Base-by-base conservation (phyloP, 1,284 basidiomycete species). In the Volvariella volvacea region DNA sequence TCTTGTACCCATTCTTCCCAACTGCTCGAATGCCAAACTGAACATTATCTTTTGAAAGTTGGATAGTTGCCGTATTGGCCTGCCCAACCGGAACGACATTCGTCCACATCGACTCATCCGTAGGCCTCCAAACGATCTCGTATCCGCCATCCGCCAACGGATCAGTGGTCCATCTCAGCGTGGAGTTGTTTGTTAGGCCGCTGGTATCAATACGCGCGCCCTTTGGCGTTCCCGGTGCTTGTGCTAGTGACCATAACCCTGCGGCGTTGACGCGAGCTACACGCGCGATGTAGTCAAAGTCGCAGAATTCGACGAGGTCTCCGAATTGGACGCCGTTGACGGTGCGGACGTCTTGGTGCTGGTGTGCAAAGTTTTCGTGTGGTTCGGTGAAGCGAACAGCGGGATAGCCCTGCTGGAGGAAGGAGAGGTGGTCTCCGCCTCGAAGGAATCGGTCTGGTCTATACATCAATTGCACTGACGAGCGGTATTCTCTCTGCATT, bases 341-440 rank as follows among this genome's bases (percentile, higher is more conserved):
- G 32, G 76, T 66, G 21, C 74, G 69, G 37, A 73, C 65, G 53
- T 78, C 65, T 56, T 78, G 74, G 53, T 77, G 73, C 55, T 78
- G 74, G 52, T 76, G 74, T 30, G 69, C 71, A 52, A 74, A 76
- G 52, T 76, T 67, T 56, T 78, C 74, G 55, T 72, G 61, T 9
- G 74, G 74, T 50, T 77, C 75, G 0, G 73, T 75, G 62, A 76
- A 76, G 19, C 74, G 70, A 20, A 74, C 70, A 0, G 74, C 75
- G 8, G 74, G 62, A 59, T 69, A 74, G 2, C 74, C 74, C 46
- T 60, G 61, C 16, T 59, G 49, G 19, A 76, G 61, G 70, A 77
- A 77, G n/a, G 71, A 67, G 38, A 60, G 50, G 48, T 77, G 74
- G 54, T 78, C 74, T 12, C 74, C 74, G 19, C 74, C 73, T 14